Evolutionary conservation across 768 basidiomycete genomes (phyloP), one percentile per base, ranked within the genome.

Genomic region (Kwoniella sp.): DNA sequence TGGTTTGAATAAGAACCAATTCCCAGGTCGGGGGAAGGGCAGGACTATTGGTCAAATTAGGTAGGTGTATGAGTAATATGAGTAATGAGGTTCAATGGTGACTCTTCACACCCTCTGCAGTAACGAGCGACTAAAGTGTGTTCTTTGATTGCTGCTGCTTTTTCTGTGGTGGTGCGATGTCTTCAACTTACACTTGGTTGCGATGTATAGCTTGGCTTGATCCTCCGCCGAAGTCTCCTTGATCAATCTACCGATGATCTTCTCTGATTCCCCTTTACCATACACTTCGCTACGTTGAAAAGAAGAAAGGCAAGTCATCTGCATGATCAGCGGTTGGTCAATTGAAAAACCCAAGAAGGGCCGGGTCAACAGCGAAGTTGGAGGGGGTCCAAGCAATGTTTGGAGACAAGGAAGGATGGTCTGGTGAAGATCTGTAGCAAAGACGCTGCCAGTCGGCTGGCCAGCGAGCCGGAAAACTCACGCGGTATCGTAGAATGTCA

Each of bases 401-500:
- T n/a, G n/a, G n/a, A n/a, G n/a, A n/a, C n/a, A n/a, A n/a, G n/a
- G n/a, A n/a, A n/a, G n/a, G n/a, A n/a, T n/a, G n/a, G n/a, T n/a
- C n/a, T n/a, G n/a, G n/a, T n/a, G n/a, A n/a, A n/a, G n/a, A n/a
- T n/a, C n/a, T n/a, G n/a, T n/a, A n/a, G n/a, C n/a, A n/a, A n/a
- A n/a, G n/a, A n/a, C n/a, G n/a, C n/a, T n/a, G n/a, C n/a, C n/a
- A n/a, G n/a, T n/a, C n/a, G n/a, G n/a, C n/a, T 33, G 33, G 13
- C 33, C 13, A 33, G 33, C 7, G 13, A 33, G 33, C 22, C 21
- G 15, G 12, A 25, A 13, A 27, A 65, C 71, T 66, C 46, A 74
- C 70, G 78, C 78, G 8, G 78, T 77, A 63, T 79, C 78, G 58
- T 75, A 77, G 55, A 76, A 77, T n/a, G 74, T 72, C 64, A 75